These are phyloP conservation scores for Mimosa bimucronata DNA, from an alignment of 306 rosid species.

Conservation along the genomic window DNA sequence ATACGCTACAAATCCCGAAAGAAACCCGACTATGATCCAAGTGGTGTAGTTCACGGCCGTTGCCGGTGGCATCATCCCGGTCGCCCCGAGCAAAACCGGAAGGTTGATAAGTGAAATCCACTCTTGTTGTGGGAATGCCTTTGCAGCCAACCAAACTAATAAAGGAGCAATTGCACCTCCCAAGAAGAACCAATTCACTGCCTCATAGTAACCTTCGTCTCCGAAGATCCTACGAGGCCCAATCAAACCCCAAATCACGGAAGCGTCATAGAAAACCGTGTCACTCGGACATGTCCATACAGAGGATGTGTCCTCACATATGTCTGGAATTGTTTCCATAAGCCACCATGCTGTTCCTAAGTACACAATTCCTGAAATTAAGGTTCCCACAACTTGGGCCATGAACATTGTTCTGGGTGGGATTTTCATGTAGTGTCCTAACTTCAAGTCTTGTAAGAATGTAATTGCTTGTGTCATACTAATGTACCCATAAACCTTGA, in stretches of 20 bases:
- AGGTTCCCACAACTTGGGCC: constrained; percentile 95
- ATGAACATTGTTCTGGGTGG: constrained; percentile 96
- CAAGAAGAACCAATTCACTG: constrained; percentile 81
- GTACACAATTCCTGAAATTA: constrained; percentile 67
- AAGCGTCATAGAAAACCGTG: constrained; percentile 88
- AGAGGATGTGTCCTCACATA: constrained; percentile 74
- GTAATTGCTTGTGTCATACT: constrained; percentile 90
- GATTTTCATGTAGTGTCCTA: constrained; percentile 97
- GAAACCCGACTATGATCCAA: constrained; percentile 71
- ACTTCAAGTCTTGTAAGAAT: constrained; percentile 91
- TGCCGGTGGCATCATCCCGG: constrained; percentile 85
- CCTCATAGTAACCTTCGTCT: constrained; percentile 56
- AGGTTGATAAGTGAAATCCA: constrained; percentile 87
- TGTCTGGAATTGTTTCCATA: constrained; percentile 80
- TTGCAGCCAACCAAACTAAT: constrained; percentile 64
- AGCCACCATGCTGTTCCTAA: constrained; percentile 93
- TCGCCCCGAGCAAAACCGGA: constrained; percentile 79
- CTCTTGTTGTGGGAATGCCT: constrained; percentile 66
- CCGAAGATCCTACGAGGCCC: constrained; percentile 88
- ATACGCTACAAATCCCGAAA: constrained; percentile 73
- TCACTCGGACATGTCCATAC: constrained; percentile 89
- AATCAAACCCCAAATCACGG: constrained; percentile 89
- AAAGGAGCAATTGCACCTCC: constrained; percentile 78
- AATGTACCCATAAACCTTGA: constrained; percentile 91
- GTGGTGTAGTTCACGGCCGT: constrained; percentile 81